Evolutionary conservation across 768 basidiomycete species (phyloP).

Genomic region (Trametes elegans): DNA sequence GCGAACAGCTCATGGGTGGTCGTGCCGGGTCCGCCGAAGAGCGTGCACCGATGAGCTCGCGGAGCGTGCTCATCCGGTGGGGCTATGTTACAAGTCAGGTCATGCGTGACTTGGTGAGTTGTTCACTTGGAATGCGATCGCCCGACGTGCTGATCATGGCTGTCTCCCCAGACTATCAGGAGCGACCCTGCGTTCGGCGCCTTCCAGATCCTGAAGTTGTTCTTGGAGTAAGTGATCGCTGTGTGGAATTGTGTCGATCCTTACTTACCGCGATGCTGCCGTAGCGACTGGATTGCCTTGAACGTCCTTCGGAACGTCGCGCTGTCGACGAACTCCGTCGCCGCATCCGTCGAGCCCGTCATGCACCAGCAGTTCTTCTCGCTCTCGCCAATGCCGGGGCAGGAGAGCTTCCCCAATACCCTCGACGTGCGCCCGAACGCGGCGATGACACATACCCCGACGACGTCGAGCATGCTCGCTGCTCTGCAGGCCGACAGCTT

Average conservation of each 20-base stretch:
- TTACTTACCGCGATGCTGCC: not conserved
- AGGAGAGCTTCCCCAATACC: constrained; percentile 65
- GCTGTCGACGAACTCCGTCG: constrained; percentile 86
- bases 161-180: constrained; percentile 69
- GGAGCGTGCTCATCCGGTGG: constrained; percentile 87
- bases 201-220: constrained; percentile 88
- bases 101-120: constrained; percentile 82
- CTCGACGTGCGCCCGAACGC: constrained; percentile 62
- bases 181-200: constrained; percentile 92
- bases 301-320: constrained; percentile 86
- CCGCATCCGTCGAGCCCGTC: constrained; percentile 87
- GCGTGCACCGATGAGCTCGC: constrained; percentile 77
- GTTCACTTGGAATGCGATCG: not conserved
- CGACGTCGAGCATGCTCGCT: constrained; percentile 88
- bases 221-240: constrained; percentile 69
- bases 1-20: constrained; percentile 77
- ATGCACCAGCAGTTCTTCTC: constrained; percentile 90
- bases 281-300: constrained; percentile 88
- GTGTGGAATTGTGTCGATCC: constrained; percentile 15
- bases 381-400: constrained; percentile 86
- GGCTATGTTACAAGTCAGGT: constrained; percentile 92
- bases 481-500: constrained; percentile 79
- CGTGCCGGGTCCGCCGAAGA: constrained; percentile 66
- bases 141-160: constrained; percentile 1
- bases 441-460: constrained; percentile 77